Conservation (phyloP, 768 basidiomycete species). For the Peribolospora kevripleyi region DNA sequence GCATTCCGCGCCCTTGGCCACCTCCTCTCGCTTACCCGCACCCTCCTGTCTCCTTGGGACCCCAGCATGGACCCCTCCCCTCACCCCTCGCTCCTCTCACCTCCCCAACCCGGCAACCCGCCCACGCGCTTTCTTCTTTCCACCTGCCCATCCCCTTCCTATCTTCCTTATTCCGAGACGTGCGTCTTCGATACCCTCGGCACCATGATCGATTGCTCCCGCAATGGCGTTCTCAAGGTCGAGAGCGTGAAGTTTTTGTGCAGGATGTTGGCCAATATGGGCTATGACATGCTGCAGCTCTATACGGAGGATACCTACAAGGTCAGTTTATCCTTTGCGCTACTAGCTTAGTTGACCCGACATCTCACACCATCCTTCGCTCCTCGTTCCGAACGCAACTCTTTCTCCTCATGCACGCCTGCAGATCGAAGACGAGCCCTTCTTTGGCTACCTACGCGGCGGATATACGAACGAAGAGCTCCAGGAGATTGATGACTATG, state of each 20-base stretch:
- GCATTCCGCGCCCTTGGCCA: slow-evolving; percentile 8
- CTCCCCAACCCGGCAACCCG: slow-evolving; percentile 3
- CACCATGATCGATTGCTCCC: slow-evolving; percentile 13
- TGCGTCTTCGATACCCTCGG: background rate
- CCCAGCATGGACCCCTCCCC: background rate
- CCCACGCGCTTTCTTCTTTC: background rate
- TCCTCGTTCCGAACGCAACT: no score
- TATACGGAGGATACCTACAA: background rate
- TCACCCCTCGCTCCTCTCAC: background rate
- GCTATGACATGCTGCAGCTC: slow-evolving; percentile 9
- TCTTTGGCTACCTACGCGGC: slow-evolving; percentile 14
- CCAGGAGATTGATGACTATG: slow-evolving; percentile 12
- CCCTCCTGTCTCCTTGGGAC: background rate
- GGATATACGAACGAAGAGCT: slow-evolving; percentile 8
- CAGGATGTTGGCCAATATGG: slow-evolving; percentile 8
- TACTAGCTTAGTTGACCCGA: background rate
- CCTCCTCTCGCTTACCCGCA: background rate
- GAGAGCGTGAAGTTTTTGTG: slow-evolving; percentile 7
- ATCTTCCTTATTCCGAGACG: background rate
- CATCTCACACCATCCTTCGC: no score
- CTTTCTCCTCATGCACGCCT: background rate
- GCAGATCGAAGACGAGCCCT: slow-evolving; percentile 10
- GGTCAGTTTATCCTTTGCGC: background rate
- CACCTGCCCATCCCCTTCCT: background rate
- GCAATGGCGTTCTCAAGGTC: slow-evolving; percentile 11